Percentiles rank a stretch among this genome's conserved stretches.
Conservation (phyloP, 78 protist species). For the Protostelium mycophagum region DNA sequence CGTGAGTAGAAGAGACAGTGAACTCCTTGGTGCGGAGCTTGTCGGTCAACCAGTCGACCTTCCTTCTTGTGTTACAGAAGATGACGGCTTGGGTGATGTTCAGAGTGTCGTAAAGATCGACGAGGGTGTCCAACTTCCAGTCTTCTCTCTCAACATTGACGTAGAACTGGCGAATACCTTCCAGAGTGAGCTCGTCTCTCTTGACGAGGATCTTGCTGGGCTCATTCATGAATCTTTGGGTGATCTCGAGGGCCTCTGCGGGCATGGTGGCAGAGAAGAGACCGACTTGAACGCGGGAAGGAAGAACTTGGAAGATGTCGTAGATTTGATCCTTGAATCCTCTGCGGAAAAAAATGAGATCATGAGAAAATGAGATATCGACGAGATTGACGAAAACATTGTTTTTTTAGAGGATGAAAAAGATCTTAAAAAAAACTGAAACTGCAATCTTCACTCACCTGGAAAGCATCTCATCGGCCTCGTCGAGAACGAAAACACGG, state of each 20-base stretch:
- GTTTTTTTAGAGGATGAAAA: background rate
- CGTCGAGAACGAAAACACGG: constrained; percentile 94
- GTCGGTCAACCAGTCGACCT: constrained; percentile 94
- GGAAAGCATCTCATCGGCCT: constrained; percentile 99
- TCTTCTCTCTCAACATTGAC: constrained; percentile 89
- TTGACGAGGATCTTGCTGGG: constrained; percentile 97
- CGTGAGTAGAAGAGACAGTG: constrained; percentile 97
- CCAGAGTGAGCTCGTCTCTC: constrained; percentile 98
- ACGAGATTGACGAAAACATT: background rate
- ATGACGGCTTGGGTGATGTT: constrained; percentile 96
- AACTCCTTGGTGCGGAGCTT: constrained; percentile 75
- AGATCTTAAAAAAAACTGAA: background rate
- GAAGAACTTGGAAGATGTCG: constrained; percentile 94
- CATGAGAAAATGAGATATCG: background rate
- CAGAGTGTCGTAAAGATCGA: constrained; percentile 98
- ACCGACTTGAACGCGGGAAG: constrained; percentile 90
- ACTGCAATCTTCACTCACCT: constrained; percentile 9
- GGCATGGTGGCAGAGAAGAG: constrained; percentile 99
- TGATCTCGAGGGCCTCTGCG: constrained; percentile 93
- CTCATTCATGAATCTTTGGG: constrained; percentile 94
- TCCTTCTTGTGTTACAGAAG: constrained; percentile 92
- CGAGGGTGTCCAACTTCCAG: constrained; percentile 97
- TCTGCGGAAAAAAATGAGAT: background rate
- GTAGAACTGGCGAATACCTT: constrained; percentile 99
- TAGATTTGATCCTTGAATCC: constrained; percentile 99